These are phyloP conservation scores for Avena eriantha DNA, from an alignment of 176 grass and related monocot genomes.

Conservation along the genomic window DNA sequence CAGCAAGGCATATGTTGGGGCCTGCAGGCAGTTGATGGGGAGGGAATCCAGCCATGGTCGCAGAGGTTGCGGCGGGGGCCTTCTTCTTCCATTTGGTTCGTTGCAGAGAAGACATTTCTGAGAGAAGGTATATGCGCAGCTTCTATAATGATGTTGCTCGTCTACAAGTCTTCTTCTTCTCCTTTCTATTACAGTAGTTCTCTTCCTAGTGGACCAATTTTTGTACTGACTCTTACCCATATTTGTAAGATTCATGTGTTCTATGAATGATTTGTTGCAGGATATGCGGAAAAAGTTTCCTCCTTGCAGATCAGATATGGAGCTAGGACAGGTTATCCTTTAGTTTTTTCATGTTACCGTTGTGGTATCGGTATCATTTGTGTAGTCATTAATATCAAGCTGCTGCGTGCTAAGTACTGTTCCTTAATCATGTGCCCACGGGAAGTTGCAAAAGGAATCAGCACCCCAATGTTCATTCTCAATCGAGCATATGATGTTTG, in stretches of 20 bases:
- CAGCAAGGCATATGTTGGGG: too few species aligned
- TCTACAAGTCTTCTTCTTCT: conserved; percentile 61
- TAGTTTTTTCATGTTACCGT: not conserved
- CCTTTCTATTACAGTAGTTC: accelerated
- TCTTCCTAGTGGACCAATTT: not conserved
- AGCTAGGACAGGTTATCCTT: conserved; percentile 51
- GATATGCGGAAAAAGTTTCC: conserved; percentile 63
- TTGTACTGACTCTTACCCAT: not conserved
- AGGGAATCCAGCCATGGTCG: too few species aligned
- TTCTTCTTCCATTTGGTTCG: not conserved
- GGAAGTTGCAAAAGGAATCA: conserved; percentile 77
- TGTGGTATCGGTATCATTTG: conserved; percentile 7
- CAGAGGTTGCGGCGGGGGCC: too few species aligned
- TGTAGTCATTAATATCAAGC: conserved; percentile 18
- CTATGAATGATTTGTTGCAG: conserved; percentile 39
- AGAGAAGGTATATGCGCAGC: conserved; percentile 61
- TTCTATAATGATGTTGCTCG: conserved; percentile 73
- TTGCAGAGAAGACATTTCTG: conserved; percentile 80
- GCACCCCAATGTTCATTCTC: conserved; percentile 78
- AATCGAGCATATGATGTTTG: conserved; percentile 90
- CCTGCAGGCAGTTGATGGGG: too few species aligned
- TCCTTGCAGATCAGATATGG: conserved; percentile 54
- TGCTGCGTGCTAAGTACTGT: conserved; percentile 14
- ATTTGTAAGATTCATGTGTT: conserved; percentile 26
- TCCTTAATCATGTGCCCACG: conserved; percentile 36